These are phyloP conservation scores for Cyclotella kingstonii DNA, from an alignment of 108 stramenopile genomes.

Conservation along the genomic window DNA sequence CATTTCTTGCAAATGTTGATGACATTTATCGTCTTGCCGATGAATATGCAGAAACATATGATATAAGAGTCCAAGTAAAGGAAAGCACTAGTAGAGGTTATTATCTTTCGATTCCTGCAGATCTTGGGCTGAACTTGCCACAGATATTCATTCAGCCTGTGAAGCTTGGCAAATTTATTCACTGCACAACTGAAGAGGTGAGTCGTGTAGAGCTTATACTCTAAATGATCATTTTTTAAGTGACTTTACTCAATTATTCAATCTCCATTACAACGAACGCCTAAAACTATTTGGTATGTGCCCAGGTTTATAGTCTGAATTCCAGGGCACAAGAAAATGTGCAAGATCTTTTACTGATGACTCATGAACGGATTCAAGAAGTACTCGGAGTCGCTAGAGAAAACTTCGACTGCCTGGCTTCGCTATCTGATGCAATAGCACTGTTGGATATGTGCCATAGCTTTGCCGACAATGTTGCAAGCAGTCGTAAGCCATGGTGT, in stretches of 20 bases:
- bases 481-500: constrained; percentile 70
- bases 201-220: constrained; percentile 10
- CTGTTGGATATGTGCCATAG: constrained; percentile 86
- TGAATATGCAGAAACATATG: constrained; percentile 78
- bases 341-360: constrained; percentile 82
- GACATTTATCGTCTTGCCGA: constrained; percentile 88
- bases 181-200: constrained; percentile 87
- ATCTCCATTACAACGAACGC: too few relatives aligned
- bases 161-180: constrained; percentile 66
- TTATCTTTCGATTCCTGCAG: constrained; percentile 68
- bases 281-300: too few relatives aligned
- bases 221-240: too few relatives aligned
- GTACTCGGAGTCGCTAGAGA: constrained; percentile 70
- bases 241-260: too few relatives aligned
- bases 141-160: constrained; percentile 77
- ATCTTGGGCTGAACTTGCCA: constrained; percentile 63
- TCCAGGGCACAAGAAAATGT: constrained; percentile 84
- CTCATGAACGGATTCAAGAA: constrained; percentile 79
- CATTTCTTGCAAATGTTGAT: constrained; percentile 87
- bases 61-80: constrained; percentile 71
- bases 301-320: constrained; percentile 72
- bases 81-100: constrained; percentile 75
- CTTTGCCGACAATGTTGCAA: constrained; percentile 86
- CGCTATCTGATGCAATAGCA: constrained; percentile 83
- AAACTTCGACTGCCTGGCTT: constrained; percentile 78